Evolutionary conservation across 495 filamentous ascomycete genomes (phyloP).

Genomic region (Cercophora sp.): DNA sequence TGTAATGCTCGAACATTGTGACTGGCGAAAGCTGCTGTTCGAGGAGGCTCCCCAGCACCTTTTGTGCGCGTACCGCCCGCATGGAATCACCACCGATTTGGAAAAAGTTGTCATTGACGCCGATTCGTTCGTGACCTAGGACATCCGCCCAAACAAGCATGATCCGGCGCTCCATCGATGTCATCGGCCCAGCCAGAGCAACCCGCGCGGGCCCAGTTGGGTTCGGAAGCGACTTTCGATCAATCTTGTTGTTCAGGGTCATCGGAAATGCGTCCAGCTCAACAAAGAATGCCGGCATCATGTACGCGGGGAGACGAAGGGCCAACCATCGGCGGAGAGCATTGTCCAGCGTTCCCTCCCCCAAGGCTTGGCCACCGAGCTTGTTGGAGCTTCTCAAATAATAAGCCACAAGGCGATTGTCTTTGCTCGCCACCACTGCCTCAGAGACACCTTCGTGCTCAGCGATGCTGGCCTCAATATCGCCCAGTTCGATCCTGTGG

Average conservation of each 20-base stretch:
- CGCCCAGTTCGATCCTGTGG: conserved; percentile 47
- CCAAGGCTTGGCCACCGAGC: neutral
- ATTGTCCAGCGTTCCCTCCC: conserved; percentile 5
- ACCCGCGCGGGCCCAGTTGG: conserved; percentile 43
- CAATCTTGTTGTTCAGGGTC: conserved; percentile 54
- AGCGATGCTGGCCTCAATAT: conserved; percentile 49
- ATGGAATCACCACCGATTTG: conserved; percentile 69
- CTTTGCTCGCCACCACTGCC: conserved; percentile 20
- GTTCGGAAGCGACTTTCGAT: conserved; percentile 46
- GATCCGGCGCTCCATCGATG: conserved; percentile 39
- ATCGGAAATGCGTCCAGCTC: conserved; percentile 51
- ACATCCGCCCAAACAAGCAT: conserved; percentile 42
- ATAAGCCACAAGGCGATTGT: conserved; percentile 22
- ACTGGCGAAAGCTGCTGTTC: conserved; percentile 15
- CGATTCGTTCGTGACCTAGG: conserved; percentile 32
- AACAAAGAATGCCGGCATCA: conserved; percentile 61
- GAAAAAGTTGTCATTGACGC: conserved; percentile 59
- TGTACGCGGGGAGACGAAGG: conserved; percentile 53
- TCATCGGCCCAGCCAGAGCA: conserved; percentile 29
- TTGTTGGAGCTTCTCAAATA: conserved; percentile 10
- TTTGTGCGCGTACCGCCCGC: conserved; percentile 56
- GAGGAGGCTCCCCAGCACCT: conserved; percentile 19
- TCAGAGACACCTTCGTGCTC: conserved; percentile 14
- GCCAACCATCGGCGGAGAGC: conserved; percentile 23
- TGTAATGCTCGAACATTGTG: conserved; percentile 31